Base-by-base conservation (phyloP, 768 basidiomycete species). In the Tulasnella sp. region DNA sequence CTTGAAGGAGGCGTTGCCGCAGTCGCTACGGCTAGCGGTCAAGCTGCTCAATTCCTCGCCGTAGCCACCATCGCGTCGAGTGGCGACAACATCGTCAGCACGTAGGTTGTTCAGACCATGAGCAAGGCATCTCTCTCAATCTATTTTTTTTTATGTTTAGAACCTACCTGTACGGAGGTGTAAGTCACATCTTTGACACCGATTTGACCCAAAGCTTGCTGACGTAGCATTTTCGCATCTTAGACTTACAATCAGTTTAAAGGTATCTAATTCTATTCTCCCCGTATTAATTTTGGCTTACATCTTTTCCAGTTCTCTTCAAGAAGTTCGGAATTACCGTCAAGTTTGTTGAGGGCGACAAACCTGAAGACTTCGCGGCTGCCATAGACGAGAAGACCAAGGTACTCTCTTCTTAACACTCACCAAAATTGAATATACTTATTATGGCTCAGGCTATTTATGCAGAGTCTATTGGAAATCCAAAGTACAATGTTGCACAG, bases 381-480 rank as follows among this genome's bases (percentile, higher is more conserved):
- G 92, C 89, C 12, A 94, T 95, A 81, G 93, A 95, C 81, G 90
- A 90, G 16, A 91, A 91, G 40, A 95, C 94, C 14, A 94, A 84
- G 80, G 83, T 81, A 5, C 48, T 14, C 12, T 24, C n/a, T n/a
- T n/a, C 31, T 27, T 36, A 6, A 42, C 1, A 24, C 34, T n/a
- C 18, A 14, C 16, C n/a, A 42, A 42, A 16, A 3, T 1, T 18
- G 27, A 18, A 31, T 40, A 71, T 7, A 5, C 18, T 40, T 16
- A 19, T 8, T 5, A n/a, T 24, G 6, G 9, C 18, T 56, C n/a
- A 92, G 82, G 93, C 90, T 0, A 88, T 94, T 74, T 93, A 88
- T 83, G 87, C 93, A 10, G 94, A 94, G 85, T 90, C 87, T 78
- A 93, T 95, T 68, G 91, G 91, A n/a, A 95, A 95, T 83, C 93